Percentiles rank a stretch among this genome's conserved stretches.
phyloP scores from a whole-genome alignment of 1,284 basidiomycete species.

The Grifola frondosa region DNA sequence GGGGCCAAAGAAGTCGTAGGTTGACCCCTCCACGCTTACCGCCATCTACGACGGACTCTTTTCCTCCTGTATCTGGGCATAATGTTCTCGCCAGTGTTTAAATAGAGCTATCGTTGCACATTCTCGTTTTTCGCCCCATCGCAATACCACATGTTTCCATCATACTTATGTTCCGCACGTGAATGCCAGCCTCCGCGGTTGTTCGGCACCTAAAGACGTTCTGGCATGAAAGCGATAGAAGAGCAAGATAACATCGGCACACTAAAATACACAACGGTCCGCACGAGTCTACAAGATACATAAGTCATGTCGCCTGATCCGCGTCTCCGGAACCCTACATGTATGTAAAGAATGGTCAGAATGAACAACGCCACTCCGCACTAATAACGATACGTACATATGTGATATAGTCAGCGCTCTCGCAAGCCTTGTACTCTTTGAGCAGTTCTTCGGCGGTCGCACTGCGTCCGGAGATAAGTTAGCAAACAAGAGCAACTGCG shows the following conservation, averaged over 20 bases:
- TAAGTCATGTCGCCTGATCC: constrained; percentile 16
- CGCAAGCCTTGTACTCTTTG: constrained; percentile 92
- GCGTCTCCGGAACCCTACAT: constrained; percentile 24
- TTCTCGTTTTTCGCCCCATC: no score
- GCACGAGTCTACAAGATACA: constrained; percentile 7
- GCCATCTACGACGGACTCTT: constrained; percentile 13
- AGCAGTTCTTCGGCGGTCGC: constrained; percentile 84
- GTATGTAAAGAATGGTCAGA: neutral
- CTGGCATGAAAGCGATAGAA: no score
- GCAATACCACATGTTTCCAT: neutral
- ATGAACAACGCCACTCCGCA: neutral
- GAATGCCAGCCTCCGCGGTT: no score
- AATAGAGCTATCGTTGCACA: constrained; percentile 21
- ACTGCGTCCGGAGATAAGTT: constrained; percentile 37
- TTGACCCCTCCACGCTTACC: constrained; percentile 30
- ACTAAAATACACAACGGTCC: constrained; percentile 19
- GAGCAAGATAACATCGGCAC: constrained; percentile 4
- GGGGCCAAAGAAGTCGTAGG: constrained; percentile 69
- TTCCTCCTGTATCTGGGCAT: constrained; percentile 9
- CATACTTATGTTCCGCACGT: neutral
- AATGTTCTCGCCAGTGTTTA: constrained; percentile 14
- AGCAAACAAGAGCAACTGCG: neutral
- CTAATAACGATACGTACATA: constrained; percentile 50
- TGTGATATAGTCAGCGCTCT: constrained; percentile 87
- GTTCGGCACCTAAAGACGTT: no score